A percentile compares a stretch with the other conserved stretches of the same genome.
Evolutionary conservation across 257 asterid species (phyloP).

Genomic region (Lycium ferocissimum): DNA sequence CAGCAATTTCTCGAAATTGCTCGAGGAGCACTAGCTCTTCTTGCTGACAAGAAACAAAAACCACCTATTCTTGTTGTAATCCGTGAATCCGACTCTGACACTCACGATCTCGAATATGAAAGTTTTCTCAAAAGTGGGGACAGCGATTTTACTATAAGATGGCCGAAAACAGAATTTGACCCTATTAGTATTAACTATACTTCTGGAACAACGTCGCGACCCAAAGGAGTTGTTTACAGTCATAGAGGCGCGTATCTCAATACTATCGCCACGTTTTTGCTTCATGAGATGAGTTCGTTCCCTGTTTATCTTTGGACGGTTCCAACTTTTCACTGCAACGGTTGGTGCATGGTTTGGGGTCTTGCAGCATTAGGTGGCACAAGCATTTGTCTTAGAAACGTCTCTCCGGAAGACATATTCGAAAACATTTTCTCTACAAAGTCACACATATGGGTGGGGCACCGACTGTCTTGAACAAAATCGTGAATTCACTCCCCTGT

Average conservation of each 20-base stretch:
- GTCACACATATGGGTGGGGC: constrained; percentile 48
- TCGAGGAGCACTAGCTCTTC: constrained; percentile 3
- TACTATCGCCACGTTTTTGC: constrained; percentile 13
- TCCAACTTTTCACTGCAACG: constrained; percentile 25
- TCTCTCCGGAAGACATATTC: constrained; percentile 30
- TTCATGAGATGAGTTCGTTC: constrained; percentile 18
- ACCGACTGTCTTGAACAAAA: constrained; percentile 47
- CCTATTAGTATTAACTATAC: constrained; percentile 29
- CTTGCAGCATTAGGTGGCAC: constrained; percentile 23
- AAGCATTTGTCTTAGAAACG: constrained; percentile 13
- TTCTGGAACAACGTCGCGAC: constrained; percentile 22
- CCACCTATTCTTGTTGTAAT: constrained; percentile 8
- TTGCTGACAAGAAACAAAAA: background rate
- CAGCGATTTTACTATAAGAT: background rate
- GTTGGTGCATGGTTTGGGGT: constrained; percentile 23
- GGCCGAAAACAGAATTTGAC: constrained; percentile 25
- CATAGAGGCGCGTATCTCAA: constrained; percentile 29
- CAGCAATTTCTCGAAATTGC: constrained; percentile 5
- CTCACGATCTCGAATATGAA: background rate
- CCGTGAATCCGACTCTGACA: background rate
- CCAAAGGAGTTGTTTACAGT: constrained; percentile 31
- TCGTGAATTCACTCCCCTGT: constrained; percentile 35
- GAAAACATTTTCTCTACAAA: constrained; percentile 32
- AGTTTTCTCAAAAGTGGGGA: background rate
- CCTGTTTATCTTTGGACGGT: constrained; percentile 18